phyloP scores from a whole-genome alignment of 139 green algal species.

The Pleodorina starrii region DNA sequence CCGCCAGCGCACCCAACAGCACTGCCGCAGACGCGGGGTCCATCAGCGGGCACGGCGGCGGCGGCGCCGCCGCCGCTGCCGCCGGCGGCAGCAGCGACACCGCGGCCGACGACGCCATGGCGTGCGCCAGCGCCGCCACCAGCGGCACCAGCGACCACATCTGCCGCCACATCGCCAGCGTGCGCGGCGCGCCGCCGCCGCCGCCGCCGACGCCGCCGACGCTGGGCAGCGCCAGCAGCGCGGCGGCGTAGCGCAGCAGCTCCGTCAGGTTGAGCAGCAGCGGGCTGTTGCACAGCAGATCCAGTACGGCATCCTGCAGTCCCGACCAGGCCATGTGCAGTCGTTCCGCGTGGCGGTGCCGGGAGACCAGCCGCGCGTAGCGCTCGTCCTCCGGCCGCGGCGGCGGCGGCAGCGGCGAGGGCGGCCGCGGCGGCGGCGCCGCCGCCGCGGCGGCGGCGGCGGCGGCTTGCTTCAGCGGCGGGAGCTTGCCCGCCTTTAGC shows the following conservation, averaged over 20 bases:
- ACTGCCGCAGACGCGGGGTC: conserved; percentile 10
- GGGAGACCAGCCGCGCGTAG: not conserved
- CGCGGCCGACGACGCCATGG: not conserved
- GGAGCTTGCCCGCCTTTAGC: not conserved
- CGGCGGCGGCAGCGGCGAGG: not conserved
- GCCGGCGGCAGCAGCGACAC: conserved; percentile 11
- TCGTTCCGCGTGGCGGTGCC: not conserved
- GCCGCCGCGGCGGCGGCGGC: not conserved
- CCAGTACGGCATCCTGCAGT: conserved; percentile 18
- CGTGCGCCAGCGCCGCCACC: conserved; percentile 25
- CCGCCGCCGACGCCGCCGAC: not conserved
- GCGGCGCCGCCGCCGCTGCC: not conserved
- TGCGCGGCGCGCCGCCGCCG: not conserved
- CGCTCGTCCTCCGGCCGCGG: conserved; percentile 24
- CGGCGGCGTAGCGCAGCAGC: conserved; percentile 3
- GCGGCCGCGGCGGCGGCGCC: not conserved
- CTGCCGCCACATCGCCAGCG: conserved; percentile 7
- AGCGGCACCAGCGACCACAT: conserved; percentile 31
- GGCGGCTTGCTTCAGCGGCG: not conserved
- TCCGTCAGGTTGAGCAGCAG: conserved; percentile 30
- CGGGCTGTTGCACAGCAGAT: conserved; percentile 38
- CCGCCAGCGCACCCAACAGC: conserved; percentile 16
- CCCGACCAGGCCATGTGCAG: conserved; percentile 26
- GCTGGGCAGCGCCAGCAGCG: conserved; percentile 18
- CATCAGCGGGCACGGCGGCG: not conserved